A percentile compares a stretch with the other conserved stretches of the same genome.
Evolutionary conservation across 2,329 filamentous ascomycete genomes (phyloP).

Genomic region (Erysiphe pulchra): DNA sequence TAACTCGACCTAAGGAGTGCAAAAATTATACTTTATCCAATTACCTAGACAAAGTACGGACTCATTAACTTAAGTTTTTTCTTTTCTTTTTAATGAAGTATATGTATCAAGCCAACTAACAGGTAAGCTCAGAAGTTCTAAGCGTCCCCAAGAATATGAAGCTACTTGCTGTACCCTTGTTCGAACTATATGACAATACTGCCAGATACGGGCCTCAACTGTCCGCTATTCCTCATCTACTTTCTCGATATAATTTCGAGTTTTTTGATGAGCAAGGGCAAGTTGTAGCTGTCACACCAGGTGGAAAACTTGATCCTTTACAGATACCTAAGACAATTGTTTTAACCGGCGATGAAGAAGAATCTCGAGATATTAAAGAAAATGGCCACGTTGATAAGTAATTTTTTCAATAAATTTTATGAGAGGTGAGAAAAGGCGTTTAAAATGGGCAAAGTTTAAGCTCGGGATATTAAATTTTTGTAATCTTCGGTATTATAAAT

Average conservation of each 20-base stretch:
- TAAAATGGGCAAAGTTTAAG: background rate
- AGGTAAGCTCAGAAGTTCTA: constrained; percentile 48
- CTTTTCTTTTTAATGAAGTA: too few relatives aligned
- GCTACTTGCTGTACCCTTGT: constrained; percentile 80
- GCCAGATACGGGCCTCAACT: constrained; percentile 85
- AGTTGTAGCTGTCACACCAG: constrained; percentile 63
- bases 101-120: constrained; percentile 2
- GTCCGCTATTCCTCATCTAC: constrained; percentile 80
- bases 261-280: constrained; percentile 86
- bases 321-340: constrained; percentile 39
- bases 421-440: background rate
- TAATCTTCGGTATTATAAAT: background rate
- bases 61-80: background rate
- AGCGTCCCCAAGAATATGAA: constrained; percentile 99
- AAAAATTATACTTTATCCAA: constrained; percentile 96
- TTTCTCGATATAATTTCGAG: constrained; percentile 92
- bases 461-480: background rate
- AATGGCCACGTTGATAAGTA: constrained; percentile 15
- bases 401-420: background rate
- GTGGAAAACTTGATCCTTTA: constrained; percentile 28
- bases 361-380: constrained; percentile 23
- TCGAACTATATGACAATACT: constrained; percentile 96
- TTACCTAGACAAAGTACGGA: constrained; percentile 68
- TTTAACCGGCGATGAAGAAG: constrained; percentile 32
- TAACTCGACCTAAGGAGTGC: constrained; percentile 91